These are phyloP conservation scores for Aspergillus sp. DNA, from an alignment of 2,329 filamentous ascomycete genomes.

Conservation along the genomic window DNA sequence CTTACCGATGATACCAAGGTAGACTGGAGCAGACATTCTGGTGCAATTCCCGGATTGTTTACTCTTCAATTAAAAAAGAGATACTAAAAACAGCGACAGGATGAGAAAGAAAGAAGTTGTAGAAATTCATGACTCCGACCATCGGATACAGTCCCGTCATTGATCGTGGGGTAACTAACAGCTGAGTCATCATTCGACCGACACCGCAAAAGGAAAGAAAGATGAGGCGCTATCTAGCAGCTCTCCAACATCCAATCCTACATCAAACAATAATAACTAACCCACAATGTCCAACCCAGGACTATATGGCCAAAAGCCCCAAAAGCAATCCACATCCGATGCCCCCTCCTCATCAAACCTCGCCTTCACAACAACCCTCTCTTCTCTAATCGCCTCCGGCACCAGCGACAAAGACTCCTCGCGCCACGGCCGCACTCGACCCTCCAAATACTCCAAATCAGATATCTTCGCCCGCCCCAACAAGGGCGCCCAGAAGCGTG, in stretches of 20 bases:
- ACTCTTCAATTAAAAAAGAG: neutral
- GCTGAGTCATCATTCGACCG: conserved; percentile 16
- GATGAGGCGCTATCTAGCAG: neutral
- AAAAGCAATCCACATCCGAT: conserved; percentile 58
- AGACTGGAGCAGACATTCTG: conserved; percentile 38
- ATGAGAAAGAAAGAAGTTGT: neutral
- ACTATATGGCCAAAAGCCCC: conserved; percentile 73
- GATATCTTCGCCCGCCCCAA: conserved; percentile 70
- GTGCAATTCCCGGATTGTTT: neutral
- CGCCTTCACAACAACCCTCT: conserved; percentile 85
- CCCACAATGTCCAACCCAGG: conserved; percentile 26
- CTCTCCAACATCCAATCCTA: neutral
- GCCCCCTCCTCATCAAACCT: conserved; percentile 68
- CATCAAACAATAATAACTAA: neutral
- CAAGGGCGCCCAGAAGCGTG: conserved; percentile 61
- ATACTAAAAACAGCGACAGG: neutral
- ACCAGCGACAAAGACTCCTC: conserved; percentile 49
- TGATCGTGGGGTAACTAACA: conserved; percentile 2
- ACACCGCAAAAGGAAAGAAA: neutral
- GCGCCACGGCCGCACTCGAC: conserved; percentile 44
- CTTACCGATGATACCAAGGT: conserved; percentile 45
- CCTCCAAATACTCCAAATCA: conserved; percentile 57
- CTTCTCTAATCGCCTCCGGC: conserved; percentile 63
- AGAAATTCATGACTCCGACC: conserved; percentile 9
- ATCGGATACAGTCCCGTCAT: neutral